Percentiles rank a stretch among this genome's conserved stretches.
Evolutionary conservation across 306 rosid species (phyloP).

Genomic region (Pterocarpus macrocarpus): DNA sequence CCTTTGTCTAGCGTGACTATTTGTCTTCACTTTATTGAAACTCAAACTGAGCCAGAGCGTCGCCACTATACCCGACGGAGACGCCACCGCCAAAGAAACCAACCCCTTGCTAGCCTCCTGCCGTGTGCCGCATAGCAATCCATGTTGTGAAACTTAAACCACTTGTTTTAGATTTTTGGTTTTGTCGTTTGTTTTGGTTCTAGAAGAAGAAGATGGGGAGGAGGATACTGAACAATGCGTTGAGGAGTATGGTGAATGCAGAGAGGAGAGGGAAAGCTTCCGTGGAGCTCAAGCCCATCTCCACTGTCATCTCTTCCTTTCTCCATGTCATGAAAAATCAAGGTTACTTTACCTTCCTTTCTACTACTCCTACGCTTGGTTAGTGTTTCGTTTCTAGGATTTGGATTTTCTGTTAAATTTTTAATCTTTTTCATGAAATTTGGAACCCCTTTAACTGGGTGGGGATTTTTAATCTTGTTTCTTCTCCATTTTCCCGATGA

Average conservation of each 20-base stretch:
- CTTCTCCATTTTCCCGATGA: neutral
- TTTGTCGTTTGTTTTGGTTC: neutral
- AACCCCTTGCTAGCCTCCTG: too few species aligned
- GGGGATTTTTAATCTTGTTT: neutral
- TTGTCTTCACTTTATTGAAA: too few species aligned
- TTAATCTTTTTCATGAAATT: neutral
- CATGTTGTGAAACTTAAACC: too few species aligned
- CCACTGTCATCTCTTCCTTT: constrained; percentile 81
- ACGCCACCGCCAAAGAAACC: too few species aligned
- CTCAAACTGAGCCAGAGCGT: too few species aligned
- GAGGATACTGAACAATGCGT: constrained; percentile 81
- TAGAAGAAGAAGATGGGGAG: constrained; percentile 66
- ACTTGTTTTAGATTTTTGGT: too few species aligned
- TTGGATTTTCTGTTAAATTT: neutral
- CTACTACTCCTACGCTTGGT: neutral
- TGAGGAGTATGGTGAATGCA: constrained; percentile 83
- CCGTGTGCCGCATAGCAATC: too few species aligned
- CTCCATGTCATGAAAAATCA: constrained; percentile 81
- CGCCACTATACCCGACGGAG: too few species aligned
- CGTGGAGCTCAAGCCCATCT: constrained; percentile 80
- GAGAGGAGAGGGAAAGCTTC: constrained; percentile 77
- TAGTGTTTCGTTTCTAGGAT: neutral
- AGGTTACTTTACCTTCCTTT: constrained; percentile 52
- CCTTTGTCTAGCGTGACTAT: neutral
- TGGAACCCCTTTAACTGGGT: neutral